Evolutionary conservation across 352 stramenopile species (phyloP), one percentile per base, ranked within the genome.

Genomic region (Pythium dissotocum): DNA sequence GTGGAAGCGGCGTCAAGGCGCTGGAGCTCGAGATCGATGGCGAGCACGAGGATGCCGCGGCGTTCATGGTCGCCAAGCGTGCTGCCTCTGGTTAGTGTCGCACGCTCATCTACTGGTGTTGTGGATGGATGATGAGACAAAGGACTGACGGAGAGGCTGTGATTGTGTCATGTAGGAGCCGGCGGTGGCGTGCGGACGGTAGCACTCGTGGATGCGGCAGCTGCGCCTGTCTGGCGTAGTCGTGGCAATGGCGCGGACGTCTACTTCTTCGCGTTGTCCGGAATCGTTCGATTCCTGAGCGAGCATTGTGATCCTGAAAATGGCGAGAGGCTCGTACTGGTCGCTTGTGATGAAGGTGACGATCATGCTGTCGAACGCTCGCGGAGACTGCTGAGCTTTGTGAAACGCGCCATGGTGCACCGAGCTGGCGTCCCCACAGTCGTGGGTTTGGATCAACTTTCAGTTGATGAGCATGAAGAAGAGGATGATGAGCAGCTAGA

Each of bases 261-360:
- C 0, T 76, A 72, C 40, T 70, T 65, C 42, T 76, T 70, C 30
- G 64, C 60, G 4, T 42, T 76, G 12, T 76, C 70, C 2, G 67
- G 60, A 6, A 59, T 76, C n/a, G 16, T 76, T n/a, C 35, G 57
- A 12, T 76, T 76, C 42, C 38, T 76, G n/a, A 49, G 58, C 13
- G 70, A 71, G 5, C 40, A 70, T n/a, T 32, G 61, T 24, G 24
- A 58, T 1, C 16, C 2, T 18, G 53, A 56, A 0, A 13, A 30
- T 6, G 36, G 21, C 6, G 56, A 58, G 28, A 9, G 63, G 9
- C 14, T 64, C 4, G 26, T 74, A 18, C 24, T 70, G n/a, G 14
- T n/a, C 24, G 44, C 36, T 18, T 40, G 32, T 4, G 26, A 56
- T 0, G 33, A 40, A 13, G 49, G 63, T 6, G 16, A 32, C 6